Conservation (phyloP, 73 alveolate genomes). For the Halteria grandinella region DNA sequence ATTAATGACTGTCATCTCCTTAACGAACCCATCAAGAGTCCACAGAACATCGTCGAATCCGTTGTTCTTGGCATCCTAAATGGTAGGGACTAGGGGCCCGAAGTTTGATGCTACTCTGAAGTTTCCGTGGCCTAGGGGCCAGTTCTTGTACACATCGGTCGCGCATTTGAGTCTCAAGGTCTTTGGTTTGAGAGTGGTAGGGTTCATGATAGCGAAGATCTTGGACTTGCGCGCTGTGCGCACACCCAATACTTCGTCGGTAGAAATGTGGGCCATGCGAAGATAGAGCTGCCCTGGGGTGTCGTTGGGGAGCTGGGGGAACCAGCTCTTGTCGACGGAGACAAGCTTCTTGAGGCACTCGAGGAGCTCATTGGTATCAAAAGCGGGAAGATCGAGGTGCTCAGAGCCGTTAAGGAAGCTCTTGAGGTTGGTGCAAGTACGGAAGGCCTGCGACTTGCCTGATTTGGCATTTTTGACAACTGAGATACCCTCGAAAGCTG, state of each 20-base stretch:
- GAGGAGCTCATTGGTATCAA: constrained; percentile 74
- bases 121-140: constrained; percentile 87
- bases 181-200: constrained; percentile 27
- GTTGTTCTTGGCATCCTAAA: constrained; percentile 62
- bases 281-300: constrained; percentile 80
- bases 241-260: constrained; percentile 77
- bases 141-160: constrained; percentile 16
- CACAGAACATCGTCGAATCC: constrained; percentile 85
- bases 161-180: constrained; percentile 12
- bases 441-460: constrained; percentile 64
- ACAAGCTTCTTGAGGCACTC: constrained; percentile 76
- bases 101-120: constrained; percentile 80
- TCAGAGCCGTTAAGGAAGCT: constrained; percentile 64
- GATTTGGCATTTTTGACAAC: constrained; percentile 56
- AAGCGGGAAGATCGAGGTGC: constrained; percentile 74
- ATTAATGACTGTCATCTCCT: constrained; percentile 77
- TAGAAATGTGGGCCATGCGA: constrained; percentile 48
- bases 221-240: constrained; percentile 75
- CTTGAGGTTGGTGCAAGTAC: constrained; percentile 63
- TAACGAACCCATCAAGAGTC: constrained; percentile 71
- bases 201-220: constrained; percentile 71
- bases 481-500: constrained; percentile 72
- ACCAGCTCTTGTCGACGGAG: constrained; percentile 79
- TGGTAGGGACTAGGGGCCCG: constrained; percentile 80
- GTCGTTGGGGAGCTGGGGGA: constrained; percentile 77